These are phyloP conservation scores for Leucosporidium yakuticum DNA, from an alignment of 768 basidiomycete species.

Conservation along the genomic window DNA sequence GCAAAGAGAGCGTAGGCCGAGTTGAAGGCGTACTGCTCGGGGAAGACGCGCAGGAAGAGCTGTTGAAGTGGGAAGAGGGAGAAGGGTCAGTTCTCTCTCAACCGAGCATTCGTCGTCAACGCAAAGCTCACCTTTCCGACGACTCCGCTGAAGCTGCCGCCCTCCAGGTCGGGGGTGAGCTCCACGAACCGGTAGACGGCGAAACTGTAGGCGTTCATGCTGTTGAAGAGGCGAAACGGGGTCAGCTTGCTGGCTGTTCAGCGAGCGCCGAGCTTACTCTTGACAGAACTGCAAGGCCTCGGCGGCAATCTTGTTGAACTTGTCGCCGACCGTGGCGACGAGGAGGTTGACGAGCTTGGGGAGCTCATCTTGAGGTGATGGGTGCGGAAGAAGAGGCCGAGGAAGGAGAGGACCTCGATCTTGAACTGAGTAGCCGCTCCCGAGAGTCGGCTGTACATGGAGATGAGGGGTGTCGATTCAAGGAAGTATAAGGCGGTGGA, in stretches of 20 bases:
- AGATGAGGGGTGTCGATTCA: too few species aligned
- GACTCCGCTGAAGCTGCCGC: slow-evolving; percentile 25
- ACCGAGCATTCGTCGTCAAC: slow-evolving; percentile 21
- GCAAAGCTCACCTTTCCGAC: slow-evolving; percentile 17
- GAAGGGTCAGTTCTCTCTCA: slow-evolving; percentile 53
- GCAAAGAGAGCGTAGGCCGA: slow-evolving; percentile 75
- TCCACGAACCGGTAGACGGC: slow-evolving; percentile 63
- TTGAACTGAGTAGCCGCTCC: slow-evolving; percentile 77
- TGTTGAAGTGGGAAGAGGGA: slow-evolving; percentile 53
- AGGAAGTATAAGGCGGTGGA: too few species aligned
- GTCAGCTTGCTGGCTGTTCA: slow-evolving; percentile 68
- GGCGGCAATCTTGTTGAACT: slow-evolving; percentile 79
- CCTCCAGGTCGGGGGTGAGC: slow-evolving; percentile 17
- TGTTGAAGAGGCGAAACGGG: slow-evolving; percentile 46
- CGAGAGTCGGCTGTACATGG: slow-evolving; percentile 36
- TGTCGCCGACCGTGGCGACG: slow-evolving; percentile 66
- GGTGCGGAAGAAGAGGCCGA: slow-evolving; percentile 71
- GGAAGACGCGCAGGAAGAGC: slow-evolving; percentile 64
- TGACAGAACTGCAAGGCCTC: slow-evolving; percentile 58
- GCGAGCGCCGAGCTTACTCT: slow-evolving; percentile 56
- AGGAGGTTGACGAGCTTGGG: slow-evolving; percentile 65
- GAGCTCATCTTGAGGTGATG: slow-evolving; percentile 59
- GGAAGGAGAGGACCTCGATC: slow-evolving; percentile 76
- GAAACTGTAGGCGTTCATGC: slow-evolving; percentile 55
- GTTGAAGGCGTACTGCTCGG: slow-evolving; percentile 59